phyloP scores from a whole-genome alignment of 2,329 filamentous ascomycete species.

The Coniella vitis region DNA sequence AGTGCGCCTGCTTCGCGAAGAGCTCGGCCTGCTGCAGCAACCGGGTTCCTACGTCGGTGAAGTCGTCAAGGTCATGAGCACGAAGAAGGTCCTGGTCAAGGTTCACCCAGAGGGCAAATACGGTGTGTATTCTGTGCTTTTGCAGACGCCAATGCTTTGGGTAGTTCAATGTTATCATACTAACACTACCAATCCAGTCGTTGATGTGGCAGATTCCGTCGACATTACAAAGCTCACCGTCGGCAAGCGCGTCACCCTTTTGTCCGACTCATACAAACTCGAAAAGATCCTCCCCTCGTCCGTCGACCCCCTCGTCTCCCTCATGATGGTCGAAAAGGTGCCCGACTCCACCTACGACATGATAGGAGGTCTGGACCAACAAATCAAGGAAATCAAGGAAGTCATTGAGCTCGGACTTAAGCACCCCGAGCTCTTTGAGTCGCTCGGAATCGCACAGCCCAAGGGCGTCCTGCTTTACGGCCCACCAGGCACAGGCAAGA shows the following conservation, averaged over 20 bases:
- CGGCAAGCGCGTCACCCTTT: conserved; percentile 92
- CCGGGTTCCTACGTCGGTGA: conserved; percentile 97
- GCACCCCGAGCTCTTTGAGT: conserved; percentile 97
- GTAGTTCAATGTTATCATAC: neutral
- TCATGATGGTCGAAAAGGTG: conserved; percentile 99
- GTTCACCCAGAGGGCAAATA: conserved; percentile 99
- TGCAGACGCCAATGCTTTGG: too few species aligned
- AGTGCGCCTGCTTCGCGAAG: conserved; percentile 88
- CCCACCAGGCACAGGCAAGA: conserved; percentile 95
- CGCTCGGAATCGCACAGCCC: conserved; percentile 95
- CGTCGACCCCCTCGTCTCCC: conserved; percentile 93
- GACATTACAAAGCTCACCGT: conserved; percentile 94
- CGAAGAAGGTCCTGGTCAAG: conserved; percentile 98
- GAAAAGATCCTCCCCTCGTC: conserved; percentile 98
- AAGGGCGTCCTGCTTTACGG: conserved; percentile 97
- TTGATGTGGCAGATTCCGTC: conserved; percentile 90
- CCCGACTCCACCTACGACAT: conserved; percentile 99
- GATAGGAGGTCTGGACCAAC: conserved; percentile 97
- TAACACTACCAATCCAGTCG: conserved; percentile 53
- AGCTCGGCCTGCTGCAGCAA: conserved; percentile 91
- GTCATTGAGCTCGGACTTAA: conserved; percentile 98
- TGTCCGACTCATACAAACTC: conserved; percentile 97
- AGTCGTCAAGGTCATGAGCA: conserved; percentile 99
- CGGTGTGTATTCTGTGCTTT: conserved; percentile 48
- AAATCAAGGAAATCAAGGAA: conserved; percentile 99